Base-by-base conservation (phyloP, 352 stramenopile species). In the Globisporangium perplexum region DNA sequence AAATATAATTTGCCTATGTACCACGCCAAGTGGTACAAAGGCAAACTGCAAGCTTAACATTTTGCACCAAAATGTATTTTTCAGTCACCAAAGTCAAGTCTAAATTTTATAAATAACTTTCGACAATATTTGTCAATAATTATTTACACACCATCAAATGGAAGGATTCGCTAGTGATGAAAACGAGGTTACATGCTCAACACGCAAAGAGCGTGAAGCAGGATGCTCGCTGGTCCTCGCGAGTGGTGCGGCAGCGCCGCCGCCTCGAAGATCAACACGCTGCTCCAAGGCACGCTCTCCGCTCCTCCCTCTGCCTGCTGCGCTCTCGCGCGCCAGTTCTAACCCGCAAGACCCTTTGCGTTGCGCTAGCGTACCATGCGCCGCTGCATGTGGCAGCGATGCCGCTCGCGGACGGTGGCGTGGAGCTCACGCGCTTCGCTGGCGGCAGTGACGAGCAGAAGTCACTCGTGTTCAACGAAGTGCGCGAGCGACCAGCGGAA, bases 161-260 rank as follows among this genome's bases (percentile, higher is more conserved):
- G n/a, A n/a, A n/a, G n/a, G n/a, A n/a, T n/a, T n/a, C n/a, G n/a
- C n/a, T n/a, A n/a, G n/a, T n/a, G n/a, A n/a, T n/a, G n/a, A n/a
- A n/a, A n/a, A n/a, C n/a, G n/a, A n/a, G n/a, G n/a, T n/a, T n/a
- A n/a, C n/a, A n/a, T n/a, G n/a, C n/a, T n/a, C n/a, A n/a, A n/a
- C n/a, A n/a, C n/a, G n/a, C n/a, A n/a, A n/a, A n/a, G n/a, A n/a
- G n/a, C n/a, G n/a, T n/a, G n/a, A n/a, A n/a, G n/a, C n/a, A n/a
- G n/a, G n/a, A n/a, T 74, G 18, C 57, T 83, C 39, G 65, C 63
- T 24, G 67, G 67, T n/a, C 69, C 64, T 12, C n/a, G 38, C 7
- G 69, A 78, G 28, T 85, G 74, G 74, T 18, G 59, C 74, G 44
- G 60, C 55, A 39, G 47, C 59, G 30, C 55, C 77, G 24, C 54